phyloP scores from a whole-genome alignment of 2,329 filamentous ascomycete species.

The Trichoderma citrinoviride region DNA sequence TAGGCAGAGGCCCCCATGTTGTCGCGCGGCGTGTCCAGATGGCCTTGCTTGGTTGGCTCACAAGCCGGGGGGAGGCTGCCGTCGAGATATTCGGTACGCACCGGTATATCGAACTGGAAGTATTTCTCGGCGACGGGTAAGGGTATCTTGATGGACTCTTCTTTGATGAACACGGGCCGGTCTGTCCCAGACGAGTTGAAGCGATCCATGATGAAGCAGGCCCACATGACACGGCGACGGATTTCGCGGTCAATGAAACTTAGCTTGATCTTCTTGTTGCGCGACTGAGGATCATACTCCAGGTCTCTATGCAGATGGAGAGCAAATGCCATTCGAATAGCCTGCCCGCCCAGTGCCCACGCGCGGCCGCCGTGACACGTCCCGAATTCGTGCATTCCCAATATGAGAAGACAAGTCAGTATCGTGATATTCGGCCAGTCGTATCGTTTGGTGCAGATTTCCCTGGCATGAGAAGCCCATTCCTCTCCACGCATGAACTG shows the following conservation, averaged over 20 bases:
- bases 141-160: conserved; percentile 85
- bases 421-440: conserved; percentile 97
- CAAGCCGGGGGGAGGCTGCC: conserved; percentile 63
- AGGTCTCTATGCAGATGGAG: conserved; percentile 90
- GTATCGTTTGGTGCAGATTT: conserved; percentile 82
- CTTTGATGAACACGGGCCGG: conserved; percentile 83
- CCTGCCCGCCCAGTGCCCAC: conserved; percentile 94
- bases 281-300: conserved; percentile 72
- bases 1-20: conserved; percentile 96
- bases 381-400: conserved; percentile 92
- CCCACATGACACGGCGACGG: conserved; percentile 92
- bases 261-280: conserved; percentile 61
- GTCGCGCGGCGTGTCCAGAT: conserved; percentile 63
- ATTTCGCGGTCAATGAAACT: conserved; percentile 95
- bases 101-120: conserved; percentile 88
- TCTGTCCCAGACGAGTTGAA: conserved; percentile 97
- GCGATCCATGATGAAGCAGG: conserved; percentile 94
- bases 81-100: conserved; percentile 77
- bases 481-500: conserved; percentile 81
- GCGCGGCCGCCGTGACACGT: conserved; percentile 94
- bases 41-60: conserved; percentile 60
- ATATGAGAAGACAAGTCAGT: conserved; percentile 80
- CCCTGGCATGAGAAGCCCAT: conserved; percentile 84
- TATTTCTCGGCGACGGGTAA: conserved; percentile 86
- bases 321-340: conserved; percentile 94